Base-by-base conservation (phyloP, 306 rosid genomes). In the Vigna angularis region DNA sequence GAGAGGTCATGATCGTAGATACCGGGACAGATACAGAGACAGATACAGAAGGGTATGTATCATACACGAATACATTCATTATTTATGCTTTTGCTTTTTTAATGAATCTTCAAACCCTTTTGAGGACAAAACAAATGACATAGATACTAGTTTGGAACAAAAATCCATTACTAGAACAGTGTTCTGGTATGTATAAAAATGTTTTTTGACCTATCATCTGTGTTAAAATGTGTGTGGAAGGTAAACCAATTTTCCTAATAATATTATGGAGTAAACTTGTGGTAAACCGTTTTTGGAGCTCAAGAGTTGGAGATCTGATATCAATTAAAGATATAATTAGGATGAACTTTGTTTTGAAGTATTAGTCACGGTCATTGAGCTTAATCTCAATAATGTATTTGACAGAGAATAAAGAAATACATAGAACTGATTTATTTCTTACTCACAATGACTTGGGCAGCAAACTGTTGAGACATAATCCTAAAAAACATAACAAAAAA, bases 1-100 rank as follows among this genome's bases (percentile, higher is more conserved):
- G 69, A 84, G 95, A 81, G 98, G 93, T 47, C 78, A 87, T 52
- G 97, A 93, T 79, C 86, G 91, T 26, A 87, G 98, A 22, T 58
- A 75, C 66, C 80, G 88, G 30, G 97, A 93, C 81, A 95, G 90
- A 85, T 79, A 94, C 42, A 92, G 61, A 71, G 96, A 93, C 87
- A 88, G 66, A 86, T 86, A 90, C 42, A 86, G 87, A 87, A 87
- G 57, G 98, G 96, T 90, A 36, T 61, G 91, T 79, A 73, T 67
- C 66, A 32, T 66, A 18, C 72, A 65, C 45, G 28, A 69, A 22
- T 76, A 5, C 2, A 4, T 66, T 73, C 81, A 28, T 28, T 32
- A 50, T 51, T 63, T 10, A 42, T 17, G 69, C 34, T 26, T 66
- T 61, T 42, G 4, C 40, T 71, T 11, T 28, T 57, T 34, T 4